Conservation (phyloP, 331 rosid genomes). For the Rosa hybrid region DNA sequence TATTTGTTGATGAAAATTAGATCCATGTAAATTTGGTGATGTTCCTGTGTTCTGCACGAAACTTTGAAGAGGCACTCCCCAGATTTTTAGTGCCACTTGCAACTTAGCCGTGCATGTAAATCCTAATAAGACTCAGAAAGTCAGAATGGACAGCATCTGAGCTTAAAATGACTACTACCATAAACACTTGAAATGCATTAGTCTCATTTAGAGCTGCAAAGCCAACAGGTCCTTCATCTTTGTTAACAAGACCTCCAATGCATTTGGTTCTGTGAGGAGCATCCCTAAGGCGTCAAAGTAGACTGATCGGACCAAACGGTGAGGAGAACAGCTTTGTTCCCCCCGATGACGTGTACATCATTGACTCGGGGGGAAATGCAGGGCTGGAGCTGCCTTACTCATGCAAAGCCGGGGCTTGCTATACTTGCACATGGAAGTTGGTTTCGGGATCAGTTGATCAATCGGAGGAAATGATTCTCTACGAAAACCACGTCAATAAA, state of each 20-base stretch:
- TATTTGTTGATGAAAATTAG: not conserved
- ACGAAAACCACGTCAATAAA: conserved; percentile 48
- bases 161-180: conserved; percentile 29
- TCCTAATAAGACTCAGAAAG: not conserved
- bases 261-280: conserved; percentile 38
- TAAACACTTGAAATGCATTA: conserved; percentile 36
- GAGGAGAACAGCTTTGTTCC: conserved; percentile 54
- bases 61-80: not conserved
- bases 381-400: conserved; percentile 72
- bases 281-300: conserved; percentile 38
- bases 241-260: conserved; percentile 31
- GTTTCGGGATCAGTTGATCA: conserved; percentile 54
- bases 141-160: not conserved
- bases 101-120: not conserved
- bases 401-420: conserved; percentile 65
- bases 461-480: conserved; percentile 60
- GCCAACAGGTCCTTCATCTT: conserved; percentile 33
- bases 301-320: conserved; percentile 62
- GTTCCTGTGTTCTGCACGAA: not conserved
- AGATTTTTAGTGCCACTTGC: not conserved
- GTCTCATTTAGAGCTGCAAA: conserved; percentile 28
- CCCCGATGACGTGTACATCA: not conserved
- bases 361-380: conserved; percentile 37
- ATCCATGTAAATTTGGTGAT: not conserved
- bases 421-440: conserved; percentile 66